phyloP scores from a whole-genome alignment of 305 asterid genomes.

The Fraxinus ornus region DNA sequence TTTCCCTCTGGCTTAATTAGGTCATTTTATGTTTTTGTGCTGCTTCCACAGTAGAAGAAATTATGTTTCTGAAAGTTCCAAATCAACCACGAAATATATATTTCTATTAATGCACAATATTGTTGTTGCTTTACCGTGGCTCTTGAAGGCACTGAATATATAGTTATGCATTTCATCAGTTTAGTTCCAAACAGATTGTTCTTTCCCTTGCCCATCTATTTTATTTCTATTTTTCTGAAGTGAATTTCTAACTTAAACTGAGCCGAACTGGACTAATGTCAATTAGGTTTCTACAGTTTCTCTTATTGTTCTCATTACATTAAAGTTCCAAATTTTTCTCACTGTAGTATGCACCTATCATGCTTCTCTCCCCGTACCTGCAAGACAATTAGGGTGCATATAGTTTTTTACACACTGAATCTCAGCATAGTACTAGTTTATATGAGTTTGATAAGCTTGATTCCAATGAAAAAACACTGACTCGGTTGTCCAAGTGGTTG shows the following conservation, averaged over 20 bases:
- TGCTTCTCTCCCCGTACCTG: neutral
- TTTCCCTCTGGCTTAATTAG: neutral
- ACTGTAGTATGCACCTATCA: neutral
- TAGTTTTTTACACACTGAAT: neutral
- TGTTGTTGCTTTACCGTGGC: neutral
- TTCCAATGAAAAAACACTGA: neutral
- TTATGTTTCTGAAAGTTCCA: slow-evolving; percentile 16
- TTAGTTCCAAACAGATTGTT: neutral
- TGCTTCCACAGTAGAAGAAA: neutral
- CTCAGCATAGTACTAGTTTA: neutral
- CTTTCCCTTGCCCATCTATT: neutral
- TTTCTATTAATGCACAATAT: neutral
- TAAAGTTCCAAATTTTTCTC: neutral
- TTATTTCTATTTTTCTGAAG: neutral
- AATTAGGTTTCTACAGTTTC: neutral
- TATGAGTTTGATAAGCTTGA: neutral
- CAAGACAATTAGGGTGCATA: neutral
- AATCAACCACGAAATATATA: neutral
- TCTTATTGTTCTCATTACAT: neutral
- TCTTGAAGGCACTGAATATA: neutral
- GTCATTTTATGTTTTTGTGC: neutral
- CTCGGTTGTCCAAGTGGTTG: neutral
- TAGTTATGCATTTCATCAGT: neutral
- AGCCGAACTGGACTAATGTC: neutral
- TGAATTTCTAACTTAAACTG: neutral